Conservation (phyloP, 2,329 filamentous ascomycete species). For the Hymenoscyphus infarciens region DNA sequence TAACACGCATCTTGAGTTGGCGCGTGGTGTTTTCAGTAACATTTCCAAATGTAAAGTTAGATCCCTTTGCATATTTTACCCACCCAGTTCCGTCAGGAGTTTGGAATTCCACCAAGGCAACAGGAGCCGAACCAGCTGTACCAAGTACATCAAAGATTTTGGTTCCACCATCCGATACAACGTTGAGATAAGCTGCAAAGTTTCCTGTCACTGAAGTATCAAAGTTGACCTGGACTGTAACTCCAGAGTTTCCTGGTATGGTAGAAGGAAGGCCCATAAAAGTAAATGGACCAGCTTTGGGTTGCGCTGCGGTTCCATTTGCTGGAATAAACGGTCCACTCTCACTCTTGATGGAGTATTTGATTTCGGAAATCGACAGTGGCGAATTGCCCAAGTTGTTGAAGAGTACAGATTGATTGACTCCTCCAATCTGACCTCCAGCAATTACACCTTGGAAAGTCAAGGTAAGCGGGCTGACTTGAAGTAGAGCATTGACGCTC, state of each 20-base stretch:
- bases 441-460: slow-evolving; percentile 49
- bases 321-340: slow-evolving; percentile 41
- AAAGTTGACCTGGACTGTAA: slow-evolving; percentile 46
- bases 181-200: slow-evolving; percentile 46
- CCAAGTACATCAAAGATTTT: slow-evolving; percentile 47
- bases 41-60: slow-evolving; percentile 52
- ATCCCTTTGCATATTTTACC: slow-evolving; percentile 43
- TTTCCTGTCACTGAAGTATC: slow-evolving; percentile 45
- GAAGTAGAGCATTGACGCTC: slow-evolving; percentile 44
- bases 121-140: slow-evolving; percentile 46
- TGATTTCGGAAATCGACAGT: slow-evolving; percentile 43
- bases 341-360: slow-evolving; percentile 34
- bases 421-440: slow-evolving; percentile 38
- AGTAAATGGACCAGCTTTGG: slow-evolving; percentile 46
- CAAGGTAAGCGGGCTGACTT: slow-evolving; percentile 45
- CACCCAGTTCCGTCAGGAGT: slow-evolving; percentile 48
- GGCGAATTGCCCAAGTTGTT: slow-evolving; percentile 47
- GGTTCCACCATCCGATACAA: slow-evolving; percentile 49
- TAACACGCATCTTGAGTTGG: slow-evolving; percentile 49
- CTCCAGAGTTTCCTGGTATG: slow-evolving; percentile 40
- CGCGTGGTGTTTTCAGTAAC: slow-evolving; percentile 49
- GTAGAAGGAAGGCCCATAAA: slow-evolving; percentile 45
- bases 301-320: slow-evolving; percentile 35
- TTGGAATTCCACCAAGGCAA: slow-evolving; percentile 53
- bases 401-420: slow-evolving; percentile 44